A percentile compares a stretch with the other conserved stretches of the same genome.
These are phyloP conservation scores for Daphne laureola DNA, from an alignment of 441 rosid genomes.

Conservation along the genomic window DNA sequence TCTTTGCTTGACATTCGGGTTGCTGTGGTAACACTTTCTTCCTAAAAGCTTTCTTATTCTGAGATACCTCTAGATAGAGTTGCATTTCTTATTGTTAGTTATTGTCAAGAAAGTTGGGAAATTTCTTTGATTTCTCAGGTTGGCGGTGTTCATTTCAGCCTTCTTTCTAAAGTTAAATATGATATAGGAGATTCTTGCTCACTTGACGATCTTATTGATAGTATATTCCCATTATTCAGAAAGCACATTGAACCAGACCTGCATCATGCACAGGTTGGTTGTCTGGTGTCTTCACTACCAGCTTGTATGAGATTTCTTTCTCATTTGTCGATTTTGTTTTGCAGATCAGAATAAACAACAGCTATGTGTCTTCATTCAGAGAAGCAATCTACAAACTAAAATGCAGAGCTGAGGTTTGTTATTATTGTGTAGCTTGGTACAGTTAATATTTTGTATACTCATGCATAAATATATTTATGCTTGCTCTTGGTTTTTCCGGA, in stretches of 20 bases:
- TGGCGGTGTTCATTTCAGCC: conserved; percentile 99
- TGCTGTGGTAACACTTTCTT: conserved; percentile 69
- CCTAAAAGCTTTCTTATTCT: conserved; percentile 8
- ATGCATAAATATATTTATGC: background rate
- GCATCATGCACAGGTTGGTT: conserved; percentile 94
- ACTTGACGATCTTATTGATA: conserved; percentile 87
- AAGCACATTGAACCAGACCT: conserved; percentile 98
- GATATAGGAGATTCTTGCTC: conserved; percentile 98
- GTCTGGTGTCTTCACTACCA: conserved; percentile 4
- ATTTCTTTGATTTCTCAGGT: conserved; percentile 44
- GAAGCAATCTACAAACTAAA: conserved; percentile 97
- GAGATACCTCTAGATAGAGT: conserved; percentile 8
- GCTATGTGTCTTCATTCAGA: conserved; percentile 95
- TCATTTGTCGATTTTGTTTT: conserved; percentile 24
- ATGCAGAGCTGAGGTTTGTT: conserved; percentile 90
- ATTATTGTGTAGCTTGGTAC: conserved; percentile 12
- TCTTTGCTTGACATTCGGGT: conserved; percentile 97
- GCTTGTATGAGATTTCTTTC: conserved; percentile 19
- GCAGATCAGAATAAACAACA: conserved; percentile 98
- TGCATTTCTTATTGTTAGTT: conserved; percentile 7
- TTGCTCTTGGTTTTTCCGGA: too few relatives aligned
- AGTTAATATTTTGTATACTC: background rate
- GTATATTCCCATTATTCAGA: conserved; percentile 95
- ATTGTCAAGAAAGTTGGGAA: conserved; percentile 15
- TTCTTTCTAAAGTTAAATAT: conserved; percentile 91